A percentile compares a stretch with the other conserved stretches of the same genome.
Conservation (phyloP, 2,329 filamentous ascomycete genomes). For the Cytospora chrysosperma region DNA sequence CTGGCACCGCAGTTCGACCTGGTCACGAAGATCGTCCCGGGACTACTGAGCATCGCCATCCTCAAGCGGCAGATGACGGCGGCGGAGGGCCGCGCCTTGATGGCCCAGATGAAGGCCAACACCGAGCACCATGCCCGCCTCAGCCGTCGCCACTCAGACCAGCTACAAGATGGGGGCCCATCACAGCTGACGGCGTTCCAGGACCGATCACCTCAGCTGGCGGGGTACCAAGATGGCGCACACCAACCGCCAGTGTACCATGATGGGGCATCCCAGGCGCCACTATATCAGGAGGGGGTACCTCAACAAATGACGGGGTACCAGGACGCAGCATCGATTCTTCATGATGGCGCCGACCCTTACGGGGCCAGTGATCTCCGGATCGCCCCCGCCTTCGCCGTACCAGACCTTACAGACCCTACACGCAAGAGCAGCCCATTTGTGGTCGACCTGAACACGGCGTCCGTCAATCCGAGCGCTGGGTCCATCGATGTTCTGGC, state of each 20-base stretch:
- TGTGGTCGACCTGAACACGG: conserved; percentile 19
- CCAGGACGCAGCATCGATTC: background rate
- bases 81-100: conserved; percentile 20
- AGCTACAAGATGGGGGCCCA: background rate
- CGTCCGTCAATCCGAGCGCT: conserved; percentile 3
- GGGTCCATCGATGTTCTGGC: conserved; percentile 6
- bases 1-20: conserved; percentile 30
- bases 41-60: conserved; percentile 30
- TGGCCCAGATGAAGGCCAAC: conserved; percentile 1
- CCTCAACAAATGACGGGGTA: background rate
- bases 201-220: background rate
- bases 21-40: conserved; percentile 28
- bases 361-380: background rate
- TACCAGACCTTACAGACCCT: background rate
- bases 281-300: background rate
- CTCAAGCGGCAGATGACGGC: conserved; percentile 21
- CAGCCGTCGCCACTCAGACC: background rate
- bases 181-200: background rate
- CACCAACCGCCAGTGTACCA: background rate
- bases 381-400: background rate
- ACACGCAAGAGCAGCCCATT: background rate
- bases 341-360: background rate
- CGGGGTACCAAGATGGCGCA: background rate
- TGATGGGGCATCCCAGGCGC: background rate
- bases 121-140: background rate